Base-by-base conservation (phyloP, 2,329 filamentous ascomycete species). In the Rhynchosporium secalis region DNA sequence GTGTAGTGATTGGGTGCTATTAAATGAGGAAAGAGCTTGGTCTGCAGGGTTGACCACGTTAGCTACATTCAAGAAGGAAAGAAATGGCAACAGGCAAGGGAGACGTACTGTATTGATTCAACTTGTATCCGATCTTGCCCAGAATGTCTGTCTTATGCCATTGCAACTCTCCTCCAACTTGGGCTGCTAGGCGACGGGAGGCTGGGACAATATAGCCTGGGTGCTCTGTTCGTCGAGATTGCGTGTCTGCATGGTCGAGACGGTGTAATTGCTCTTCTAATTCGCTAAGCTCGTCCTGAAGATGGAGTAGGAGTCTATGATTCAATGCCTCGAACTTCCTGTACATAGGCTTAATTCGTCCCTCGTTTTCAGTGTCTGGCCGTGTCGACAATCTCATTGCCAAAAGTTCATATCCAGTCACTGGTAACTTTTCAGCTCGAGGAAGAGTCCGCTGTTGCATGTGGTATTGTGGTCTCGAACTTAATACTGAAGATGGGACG, bases 221-320 rank as follows among this genome's bases (percentile, higher is more conserved):
- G 26, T 43, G 56, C 10, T 65, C 66, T 28, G 56, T 66, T 9
- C 68, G 62, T 43, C 73, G 63, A 4, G 72, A 70, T 58, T 81
- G 78, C 0, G 83, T 83, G 68, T 86, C 83, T 1, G 77, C 76
- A 26, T 76, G 77, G 70, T 96, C 93, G 0, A 95, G 76, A 0
- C 80, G 79, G 20, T 85, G 83, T 0, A 97, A 81, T 62, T 93
- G 86, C 70, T 92, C 87, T 75, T 96, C 92, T 43, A 96, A 79
- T 69, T 94, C 89, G 36, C 82, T 81, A 20, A 96, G 84, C 73
- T 96, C 91, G 72, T 96, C 92, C 75, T 96, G 93, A 15, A 96
- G 80, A 65, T 95, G 87, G 0, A 96, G 79, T 2, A 97, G 78
- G 2, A 96, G 78, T 2, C 93, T 87, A 73, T 96, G 92, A 70